phyloP scores from a whole-genome alignment of 2,329 filamentous ascomycete species.

The Exophiala mesophila region DNA sequence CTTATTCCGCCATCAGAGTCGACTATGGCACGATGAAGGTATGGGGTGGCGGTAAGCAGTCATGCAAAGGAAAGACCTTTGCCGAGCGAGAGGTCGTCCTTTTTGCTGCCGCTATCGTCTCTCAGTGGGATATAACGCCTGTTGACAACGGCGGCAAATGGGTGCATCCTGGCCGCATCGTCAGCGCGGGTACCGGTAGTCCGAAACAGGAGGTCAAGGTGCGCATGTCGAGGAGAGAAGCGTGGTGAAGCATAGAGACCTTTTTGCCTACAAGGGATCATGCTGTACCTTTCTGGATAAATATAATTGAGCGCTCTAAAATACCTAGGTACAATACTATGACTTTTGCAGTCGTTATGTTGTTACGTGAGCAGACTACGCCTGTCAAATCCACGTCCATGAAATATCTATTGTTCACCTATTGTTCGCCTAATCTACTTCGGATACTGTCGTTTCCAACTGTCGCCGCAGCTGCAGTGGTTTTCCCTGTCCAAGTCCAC shows the following conservation, averaged over 20 bases:
- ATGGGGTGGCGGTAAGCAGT: constrained; percentile 46
- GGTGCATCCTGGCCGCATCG: constrained; percentile 47
- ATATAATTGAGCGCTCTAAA: no score
- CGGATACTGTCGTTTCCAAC: no score
- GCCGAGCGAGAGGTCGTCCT: constrained; percentile 48
- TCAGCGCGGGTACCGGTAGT: constrained; percentile 46
- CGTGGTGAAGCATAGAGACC: constrained; percentile 16
- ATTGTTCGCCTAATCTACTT: no score
- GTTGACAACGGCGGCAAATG: constrained; percentile 40
- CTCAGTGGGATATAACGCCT: constrained; percentile 54
- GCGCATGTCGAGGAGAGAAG: constrained; percentile 43
- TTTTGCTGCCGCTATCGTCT: constrained; percentile 49
- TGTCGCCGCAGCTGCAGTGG: no score
- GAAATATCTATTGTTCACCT: no score
- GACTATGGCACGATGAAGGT: constrained; percentile 43
- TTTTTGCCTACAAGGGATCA: no score
- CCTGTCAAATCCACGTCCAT: no score
- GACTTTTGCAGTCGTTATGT: no score
- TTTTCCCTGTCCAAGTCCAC: no score
- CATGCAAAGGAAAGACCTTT: constrained; percentile 49
- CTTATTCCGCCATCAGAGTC: constrained; percentile 24
- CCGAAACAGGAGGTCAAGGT: constrained; percentile 52
- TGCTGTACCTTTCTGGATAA: no score
- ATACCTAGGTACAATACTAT: no score
- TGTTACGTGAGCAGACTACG: no score